Percentiles rank a stretch among this genome's conserved stretches.
Conservation (phyloP, 345 rosid species). For the Stellera chamaejasme region DNA sequence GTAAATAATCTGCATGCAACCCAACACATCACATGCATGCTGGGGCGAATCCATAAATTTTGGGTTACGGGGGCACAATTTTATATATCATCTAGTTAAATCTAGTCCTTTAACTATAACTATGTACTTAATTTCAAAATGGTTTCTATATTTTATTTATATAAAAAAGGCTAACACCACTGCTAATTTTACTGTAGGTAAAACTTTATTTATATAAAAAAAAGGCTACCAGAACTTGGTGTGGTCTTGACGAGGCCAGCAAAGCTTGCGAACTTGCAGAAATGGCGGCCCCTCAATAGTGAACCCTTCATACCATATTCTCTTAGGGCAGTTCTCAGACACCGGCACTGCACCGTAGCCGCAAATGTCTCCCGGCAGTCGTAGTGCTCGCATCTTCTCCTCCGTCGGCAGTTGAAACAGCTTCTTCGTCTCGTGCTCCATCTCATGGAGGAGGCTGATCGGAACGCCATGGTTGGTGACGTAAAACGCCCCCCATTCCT, state of each 20-base stretch:
- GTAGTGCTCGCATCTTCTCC: slow-evolving; percentile 44
- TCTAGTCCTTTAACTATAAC: too few species aligned
- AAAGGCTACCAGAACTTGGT: slow-evolving; percentile 71
- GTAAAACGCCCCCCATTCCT: slow-evolving; percentile 69
- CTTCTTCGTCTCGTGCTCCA: slow-evolving; percentile 29
- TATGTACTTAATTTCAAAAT: too few species aligned
- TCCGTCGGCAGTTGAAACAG: slow-evolving; percentile 54
- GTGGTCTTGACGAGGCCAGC: slow-evolving; percentile 71
- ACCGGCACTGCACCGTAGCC: slow-evolving; percentile 65
- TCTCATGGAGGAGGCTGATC: slow-evolving; percentile 24
- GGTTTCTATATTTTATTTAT: too few species aligned
- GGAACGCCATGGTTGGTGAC: slow-evolving; percentile 65
- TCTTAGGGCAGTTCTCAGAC: slow-evolving; percentile 55
- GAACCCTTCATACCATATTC: slow-evolving; percentile 84
- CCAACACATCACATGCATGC: too few species aligned
- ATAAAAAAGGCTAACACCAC: too few species aligned
- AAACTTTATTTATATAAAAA: too few species aligned
- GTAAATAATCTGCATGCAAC: too few species aligned
- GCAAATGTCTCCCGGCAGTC: slow-evolving; percentile 38
- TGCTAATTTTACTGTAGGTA: too few species aligned
- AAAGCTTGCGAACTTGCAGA: slow-evolving; percentile 54
- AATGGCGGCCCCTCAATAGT: slow-evolving; percentile 52
- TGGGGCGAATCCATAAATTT: too few species aligned
- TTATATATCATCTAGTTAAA: too few species aligned
- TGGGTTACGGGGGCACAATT: too few species aligned